A percentile compares a stretch with the other conserved stretches of the same genome.
Conservation (phyloP, 139 green algal genomes). For the Prasinococcaceae sp. region DNA sequence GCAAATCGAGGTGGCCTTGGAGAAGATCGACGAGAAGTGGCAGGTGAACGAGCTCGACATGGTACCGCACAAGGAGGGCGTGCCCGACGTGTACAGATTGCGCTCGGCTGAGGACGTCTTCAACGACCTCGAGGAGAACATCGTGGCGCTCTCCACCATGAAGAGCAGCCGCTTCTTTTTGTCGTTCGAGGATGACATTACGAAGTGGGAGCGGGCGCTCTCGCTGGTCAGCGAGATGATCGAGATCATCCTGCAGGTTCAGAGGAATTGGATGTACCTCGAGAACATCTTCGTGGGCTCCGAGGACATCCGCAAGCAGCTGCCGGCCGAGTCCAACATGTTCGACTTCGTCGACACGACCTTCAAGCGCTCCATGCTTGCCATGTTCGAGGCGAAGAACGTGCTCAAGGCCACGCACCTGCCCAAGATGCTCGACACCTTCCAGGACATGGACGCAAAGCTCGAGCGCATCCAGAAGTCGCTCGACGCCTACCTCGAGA, state of each 20-base stretch:
- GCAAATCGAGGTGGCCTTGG: slow-evolving; percentile 33
- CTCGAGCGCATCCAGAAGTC: slow-evolving; percentile 79
- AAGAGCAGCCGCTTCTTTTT: slow-evolving; percentile 73
- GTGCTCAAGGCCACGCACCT: slow-evolving; percentile 7
- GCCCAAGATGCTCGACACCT: slow-evolving; percentile 41
- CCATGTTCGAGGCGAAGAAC: slow-evolving; percentile 15
- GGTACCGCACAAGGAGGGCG: slow-evolving; percentile 30
- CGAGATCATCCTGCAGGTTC: slow-evolving; percentile 67
- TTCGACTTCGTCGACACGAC: slow-evolving; percentile 40
- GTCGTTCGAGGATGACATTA: slow-evolving; percentile 67
- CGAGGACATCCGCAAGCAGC: slow-evolving; percentile 81
- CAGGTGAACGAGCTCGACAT: slow-evolving; percentile 48
- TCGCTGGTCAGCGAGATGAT: slow-evolving; percentile 57
- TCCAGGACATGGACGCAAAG: slow-evolving; percentile 65
- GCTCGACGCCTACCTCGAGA: slow-evolving; percentile 77
- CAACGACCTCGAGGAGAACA: slow-evolving; percentile 67
- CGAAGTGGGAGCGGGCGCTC: slow-evolving; percentile 58
- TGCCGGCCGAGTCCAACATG: slow-evolving; percentile 47
- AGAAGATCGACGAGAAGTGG: slow-evolving; percentile 40
- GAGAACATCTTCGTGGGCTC: slow-evolving; percentile 82
- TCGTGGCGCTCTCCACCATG: slow-evolving; percentile 67
- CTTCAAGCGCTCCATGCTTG: slow-evolving; percentile 21
- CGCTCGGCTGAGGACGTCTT: slow-evolving; percentile 65
- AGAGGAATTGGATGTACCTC: slow-evolving; percentile 78
- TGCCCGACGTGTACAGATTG: slow-evolving; percentile 50